Base-by-base conservation (phyloP, 345 rosid species). In the Raphanus raphanistrum region DNA sequence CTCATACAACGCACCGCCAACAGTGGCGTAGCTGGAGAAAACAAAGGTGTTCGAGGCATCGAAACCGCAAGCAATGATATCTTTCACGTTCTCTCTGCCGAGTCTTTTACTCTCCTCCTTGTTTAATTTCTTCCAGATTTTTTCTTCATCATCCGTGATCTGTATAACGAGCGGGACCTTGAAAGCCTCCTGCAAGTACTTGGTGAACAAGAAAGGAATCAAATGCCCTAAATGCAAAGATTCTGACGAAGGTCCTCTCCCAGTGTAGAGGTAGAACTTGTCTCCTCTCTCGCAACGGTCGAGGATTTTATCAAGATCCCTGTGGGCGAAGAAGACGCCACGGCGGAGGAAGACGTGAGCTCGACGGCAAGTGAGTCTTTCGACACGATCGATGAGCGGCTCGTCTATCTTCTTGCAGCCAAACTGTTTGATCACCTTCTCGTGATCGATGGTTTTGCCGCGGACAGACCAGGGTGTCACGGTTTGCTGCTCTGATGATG, bases 51-150 rank as follows among this genome's bases (percentile, higher is more conserved):
- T 89, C 0, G 90, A 81, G 63, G 90, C 50, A 63, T 94, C 98
- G 60, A 94, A 94, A 13, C 95, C 98, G 81, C 98, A 92, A 41
- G 98, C 97, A 80, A 94, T 94, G 5, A 94, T 92, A 80, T 94
- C 97, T 79, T 91, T 92, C 0, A 97, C 97, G 80, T 94, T 92
- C 82, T 92, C 98, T 61, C 97, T 82, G 12, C 97, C 98, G 55
- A 94, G 93, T 78, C 97, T 84, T 75, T 87, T 89, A 80, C 92
- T 84, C 87, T 94, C 97, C 80, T 90, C 97, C 11, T 33, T 33
- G 0, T 92, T 68, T 43, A 94, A 77, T 78, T 87, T 85, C 85
- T 94, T 94, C 97, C 98, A 92, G 87, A 91, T 85, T 74, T 85
- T 89, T 77, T 93, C 89, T 78, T 93, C 98, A 84, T 93, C 98